Conservation (phyloP, 441 rosid genomes). For the Macaranga tanarius region DNA sequence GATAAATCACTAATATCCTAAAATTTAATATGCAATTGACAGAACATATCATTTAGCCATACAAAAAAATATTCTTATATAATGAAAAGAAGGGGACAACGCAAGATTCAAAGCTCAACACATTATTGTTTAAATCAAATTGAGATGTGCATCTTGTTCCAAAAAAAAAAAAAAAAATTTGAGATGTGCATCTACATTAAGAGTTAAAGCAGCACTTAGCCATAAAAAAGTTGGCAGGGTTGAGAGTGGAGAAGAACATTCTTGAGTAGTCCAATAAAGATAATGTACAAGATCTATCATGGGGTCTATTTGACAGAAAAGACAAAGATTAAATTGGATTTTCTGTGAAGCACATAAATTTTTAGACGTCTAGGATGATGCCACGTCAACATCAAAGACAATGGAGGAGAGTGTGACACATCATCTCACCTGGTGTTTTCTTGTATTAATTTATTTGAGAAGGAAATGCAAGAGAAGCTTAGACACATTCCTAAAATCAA, state of each 20-base stretch:
- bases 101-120: too few species aligned
- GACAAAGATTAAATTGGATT: not conserved
- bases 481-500: slow-evolving; percentile 20
- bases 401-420: slow-evolving; percentile 28
- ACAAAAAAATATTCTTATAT: too few species aligned
- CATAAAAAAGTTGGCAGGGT: too few species aligned
- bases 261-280: not conserved
- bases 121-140: too few species aligned
- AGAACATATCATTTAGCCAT: not conserved
- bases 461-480: slow-evolving; percentile 24
- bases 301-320: not conserved
- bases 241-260: not conserved
- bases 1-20: not conserved
- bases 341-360: not conserved
- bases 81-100: too few species aligned
- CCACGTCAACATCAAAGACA: slow-evolving; percentile 20
- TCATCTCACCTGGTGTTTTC: slow-evolving; percentile 16
- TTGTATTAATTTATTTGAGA: slow-evolving; percentile 5
- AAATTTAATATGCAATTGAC: not conserved
- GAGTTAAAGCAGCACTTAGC: too few species aligned
- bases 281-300: not conserved
- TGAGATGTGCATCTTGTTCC: too few species aligned
- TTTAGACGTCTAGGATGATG: not conserved
- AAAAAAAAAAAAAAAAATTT: too few species aligned
- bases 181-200: too few species aligned